These are phyloP conservation scores for Penstemon newberryi DNA, from an alignment of 257 asterid genomes.

Conservation along the genomic window DNA sequence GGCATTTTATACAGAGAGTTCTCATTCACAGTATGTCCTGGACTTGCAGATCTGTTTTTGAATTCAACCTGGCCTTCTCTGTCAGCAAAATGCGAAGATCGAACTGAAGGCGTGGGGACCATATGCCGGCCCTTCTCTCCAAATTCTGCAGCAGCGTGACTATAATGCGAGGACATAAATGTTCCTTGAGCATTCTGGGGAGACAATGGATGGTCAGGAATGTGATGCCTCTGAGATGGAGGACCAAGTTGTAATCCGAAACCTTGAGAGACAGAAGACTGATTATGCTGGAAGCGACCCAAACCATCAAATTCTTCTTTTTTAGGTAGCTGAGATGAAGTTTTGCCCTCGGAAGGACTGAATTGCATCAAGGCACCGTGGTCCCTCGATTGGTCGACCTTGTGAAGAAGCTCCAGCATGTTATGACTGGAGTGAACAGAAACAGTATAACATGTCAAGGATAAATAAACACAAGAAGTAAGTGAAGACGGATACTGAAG, in stretches of 20 bases:
- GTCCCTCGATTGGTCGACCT: conserved; percentile 77
- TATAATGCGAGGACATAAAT: conserved; percentile 36
- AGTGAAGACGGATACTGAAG: conserved; percentile 18
- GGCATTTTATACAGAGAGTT: conserved; percentile 38
- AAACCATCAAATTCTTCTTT: conserved; percentile 53
- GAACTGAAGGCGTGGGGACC: conserved; percentile 42
- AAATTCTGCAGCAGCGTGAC: conserved; percentile 43
- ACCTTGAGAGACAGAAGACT: conserved; percentile 70
- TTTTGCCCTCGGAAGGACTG: conserved; percentile 41
- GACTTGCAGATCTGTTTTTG: conserved; percentile 41
- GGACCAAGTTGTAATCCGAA: conserved; percentile 93
- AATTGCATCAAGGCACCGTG: conserved; percentile 42
- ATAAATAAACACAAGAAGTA: conserved; percentile 3
- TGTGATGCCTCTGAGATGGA: conserved; percentile 61
- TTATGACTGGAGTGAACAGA: conserved; percentile 57
- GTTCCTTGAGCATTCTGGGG: conserved; percentile 46
- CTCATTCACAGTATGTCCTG: conserved; percentile 38
- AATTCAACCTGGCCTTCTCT: conserved; percentile 45
- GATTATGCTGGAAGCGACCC: conserved; percentile 52
- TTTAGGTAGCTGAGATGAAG: conserved; percentile 49
- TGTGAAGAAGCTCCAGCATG: conserved; percentile 92
- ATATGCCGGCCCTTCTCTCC: conserved; percentile 46
- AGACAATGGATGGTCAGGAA: conserved; percentile 44
- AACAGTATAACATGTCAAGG: conserved; percentile 6
- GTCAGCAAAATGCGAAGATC: conserved; percentile 39